These are phyloP conservation scores for Nitzschia palea DNA, from an alignment of 108 stramenopile species.

Conservation along the genomic window DNA sequence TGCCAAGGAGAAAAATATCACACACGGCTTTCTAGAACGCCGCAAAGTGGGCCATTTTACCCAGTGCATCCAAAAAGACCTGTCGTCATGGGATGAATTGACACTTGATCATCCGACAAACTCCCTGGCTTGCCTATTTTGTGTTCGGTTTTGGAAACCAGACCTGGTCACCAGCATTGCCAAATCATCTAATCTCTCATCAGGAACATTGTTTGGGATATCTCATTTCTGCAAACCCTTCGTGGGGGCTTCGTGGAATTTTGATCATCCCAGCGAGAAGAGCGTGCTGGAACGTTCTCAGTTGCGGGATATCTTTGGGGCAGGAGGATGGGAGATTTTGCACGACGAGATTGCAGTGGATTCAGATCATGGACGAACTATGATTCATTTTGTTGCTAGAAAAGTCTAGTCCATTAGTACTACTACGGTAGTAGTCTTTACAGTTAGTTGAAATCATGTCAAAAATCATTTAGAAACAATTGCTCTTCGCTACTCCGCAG, in stretches of 20 bases:
- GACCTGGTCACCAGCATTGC: slow-evolving; percentile 43
- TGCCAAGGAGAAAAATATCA: slow-evolving; percentile 58
- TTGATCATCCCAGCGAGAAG: slow-evolving; percentile 77
- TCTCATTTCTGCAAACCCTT: slow-evolving; percentile 76
- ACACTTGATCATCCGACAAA: background rate
- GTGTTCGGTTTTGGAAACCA: slow-evolving; percentile 73
- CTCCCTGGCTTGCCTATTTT: slow-evolving; percentile 39
- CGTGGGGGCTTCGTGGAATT: slow-evolving; percentile 61
- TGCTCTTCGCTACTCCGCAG: no score
- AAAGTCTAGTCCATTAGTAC: no score
- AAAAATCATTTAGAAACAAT: no score
- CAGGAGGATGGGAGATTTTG: slow-evolving; percentile 54
- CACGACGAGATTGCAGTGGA: slow-evolving; percentile 65
- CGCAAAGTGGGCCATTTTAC: slow-evolving; percentile 53
- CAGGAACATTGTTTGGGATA: slow-evolving; percentile 63
- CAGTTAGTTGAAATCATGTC: no score
- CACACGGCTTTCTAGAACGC: slow-evolving; percentile 60
- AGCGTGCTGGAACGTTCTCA: slow-evolving; percentile 69
- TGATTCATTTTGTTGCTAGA: slow-evolving; percentile 79
- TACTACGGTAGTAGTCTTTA: no score
- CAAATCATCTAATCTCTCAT: slow-evolving; percentile 9
- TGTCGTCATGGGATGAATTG: slow-evolving; percentile 41
- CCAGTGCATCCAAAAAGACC: slow-evolving; percentile 37
- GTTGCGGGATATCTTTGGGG: slow-evolving; percentile 51
- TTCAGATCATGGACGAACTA: slow-evolving; percentile 77